These are phyloP conservation scores for Pyrus bretschneideri DNA, from an alignment of 306 rosid species.

Conservation along the genomic window DNA sequence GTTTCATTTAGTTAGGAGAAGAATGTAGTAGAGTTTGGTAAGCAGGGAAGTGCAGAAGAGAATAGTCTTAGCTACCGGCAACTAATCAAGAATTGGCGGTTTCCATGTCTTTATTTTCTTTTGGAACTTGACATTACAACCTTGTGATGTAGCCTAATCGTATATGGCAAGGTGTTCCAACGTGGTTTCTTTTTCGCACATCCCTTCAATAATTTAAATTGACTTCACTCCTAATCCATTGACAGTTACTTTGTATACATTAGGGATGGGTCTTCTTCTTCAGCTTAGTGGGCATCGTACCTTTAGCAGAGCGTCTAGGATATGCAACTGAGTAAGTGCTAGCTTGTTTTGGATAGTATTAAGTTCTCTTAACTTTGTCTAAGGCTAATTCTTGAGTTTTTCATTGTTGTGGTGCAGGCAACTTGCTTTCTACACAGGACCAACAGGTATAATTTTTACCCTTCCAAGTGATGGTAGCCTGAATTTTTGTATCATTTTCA, in stretches of 20 bases:
- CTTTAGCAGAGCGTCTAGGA: conserved; percentile 88
- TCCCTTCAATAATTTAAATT: neutral
- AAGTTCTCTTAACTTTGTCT: neutral
- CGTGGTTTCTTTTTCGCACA: neutral
- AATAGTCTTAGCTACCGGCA: neutral
- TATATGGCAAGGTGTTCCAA: neutral
- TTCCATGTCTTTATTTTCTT: neutral
- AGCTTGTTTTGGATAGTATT: neutral
- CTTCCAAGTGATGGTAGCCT: neutral
- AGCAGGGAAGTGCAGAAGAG: neutral
- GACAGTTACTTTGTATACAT: conserved; percentile 19
- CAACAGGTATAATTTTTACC: conserved; percentile 51
- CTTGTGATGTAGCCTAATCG: neutral
- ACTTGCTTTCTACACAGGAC: conserved; percentile 86
- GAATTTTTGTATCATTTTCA: neutral
- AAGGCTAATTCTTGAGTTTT: conserved; percentile 10
- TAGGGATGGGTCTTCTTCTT: conserved; percentile 89
- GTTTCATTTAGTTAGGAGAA: conserved; percentile 4
- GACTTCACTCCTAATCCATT: conserved; percentile 13
- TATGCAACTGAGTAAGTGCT: conserved; percentile 71
- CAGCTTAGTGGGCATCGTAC: conserved; percentile 72
- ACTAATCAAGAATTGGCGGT: neutral
- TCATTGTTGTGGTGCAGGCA: conserved; percentile 47
- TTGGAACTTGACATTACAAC: neutral
- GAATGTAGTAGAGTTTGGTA: neutral